These are phyloP conservation scores for Schrenkiella parvula DNA, from an alignment of 345 rosid species.

Conservation along the genomic window DNA sequence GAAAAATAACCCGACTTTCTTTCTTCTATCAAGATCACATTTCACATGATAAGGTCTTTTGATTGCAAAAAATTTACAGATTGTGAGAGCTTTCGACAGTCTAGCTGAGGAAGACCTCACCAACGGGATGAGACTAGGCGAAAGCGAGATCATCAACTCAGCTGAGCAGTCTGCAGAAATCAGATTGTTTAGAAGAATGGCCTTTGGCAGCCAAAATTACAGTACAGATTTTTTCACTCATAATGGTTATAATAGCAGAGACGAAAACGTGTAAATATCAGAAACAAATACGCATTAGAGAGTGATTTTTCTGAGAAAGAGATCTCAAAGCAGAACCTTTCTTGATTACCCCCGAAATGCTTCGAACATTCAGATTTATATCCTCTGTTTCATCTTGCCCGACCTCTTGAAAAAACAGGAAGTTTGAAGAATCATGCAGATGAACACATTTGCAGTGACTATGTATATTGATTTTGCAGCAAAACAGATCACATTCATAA, in stretches of 20 bases:
- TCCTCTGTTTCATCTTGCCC: neutral
- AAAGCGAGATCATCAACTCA: slow-evolving; percentile 71
- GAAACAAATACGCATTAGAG: slow-evolving; percentile 16
- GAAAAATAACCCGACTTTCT: neutral
- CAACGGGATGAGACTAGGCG: slow-evolving; percentile 90
- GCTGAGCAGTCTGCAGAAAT: slow-evolving; percentile 81
- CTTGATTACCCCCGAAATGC: neutral
- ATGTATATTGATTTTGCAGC: neutral
- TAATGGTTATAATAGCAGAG: slow-evolving; percentile 33
- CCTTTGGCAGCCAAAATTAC: slow-evolving; percentile 78
- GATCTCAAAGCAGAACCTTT: slow-evolving; percentile 3
- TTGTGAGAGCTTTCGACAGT: slow-evolving; percentile 78
- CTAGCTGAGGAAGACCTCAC: slow-evolving; percentile 62
- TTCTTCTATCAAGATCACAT: neutral
- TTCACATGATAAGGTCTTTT: neutral
- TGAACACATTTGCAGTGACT: neutral
- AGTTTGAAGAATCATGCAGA: neutral
- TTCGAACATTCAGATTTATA: neutral
- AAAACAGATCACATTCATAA: too few relatives aligned
- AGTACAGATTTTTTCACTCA: slow-evolving; percentile 65
- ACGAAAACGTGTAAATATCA: slow-evolving; percentile 33
- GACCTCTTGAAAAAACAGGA: neutral
- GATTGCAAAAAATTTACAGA: slow-evolving; percentile 36
- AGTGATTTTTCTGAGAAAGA: neutral
- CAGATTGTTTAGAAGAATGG: slow-evolving; percentile 84